Evolutionary conservation across 441 rosid species (phyloP), one percentile per base, ranked within the genome.

Genomic region (Populus hybrid): DNA sequence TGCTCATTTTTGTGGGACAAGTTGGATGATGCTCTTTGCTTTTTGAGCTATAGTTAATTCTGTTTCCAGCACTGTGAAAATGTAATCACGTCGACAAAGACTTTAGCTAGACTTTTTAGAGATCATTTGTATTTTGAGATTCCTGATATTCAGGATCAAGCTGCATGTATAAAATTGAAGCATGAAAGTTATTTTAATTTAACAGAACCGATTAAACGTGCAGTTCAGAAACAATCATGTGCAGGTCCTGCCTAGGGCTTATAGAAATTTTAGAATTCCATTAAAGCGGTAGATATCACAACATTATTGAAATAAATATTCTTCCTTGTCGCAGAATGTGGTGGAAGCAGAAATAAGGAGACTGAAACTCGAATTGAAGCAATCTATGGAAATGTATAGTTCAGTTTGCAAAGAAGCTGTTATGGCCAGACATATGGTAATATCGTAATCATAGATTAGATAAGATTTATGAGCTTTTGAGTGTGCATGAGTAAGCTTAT

Each of bases 321-420:
- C 1, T 54, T 68, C 72, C 32, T 79, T 74, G 2, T 73, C 34
- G 54, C 82, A 93, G 87, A 75, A 23, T 34, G 70, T 21, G 66
- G 68, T 89, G 81, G 89, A 89, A 6, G 82, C 74, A 28, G 92
- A 89, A 83, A 83, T 89, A 78, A 81, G 54, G 76, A 87, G 84
- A 84, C 72, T 92, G 63, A 88, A 81, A 81, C 83, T 67, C 14
- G 92, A 90, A 71, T 14, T 92, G 73, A 82, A 90, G 80, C 87
- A 87, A 59, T 78, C 87, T 20, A 75, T 81, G 82, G 70, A 80
- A 26, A 68, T 72, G 83, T 87, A 85, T 79, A 77, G 78, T 77
- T 79, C 85, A 36, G 86, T 80, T 69, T 77, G 81, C 59, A 79
- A 78, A 70, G 90, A 86, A 79, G 80, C 85, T 30, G 80, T 5